phyloP scores from a whole-genome alignment of 1,284 basidiomycete species.

The Gomphus bonarii region DNA sequence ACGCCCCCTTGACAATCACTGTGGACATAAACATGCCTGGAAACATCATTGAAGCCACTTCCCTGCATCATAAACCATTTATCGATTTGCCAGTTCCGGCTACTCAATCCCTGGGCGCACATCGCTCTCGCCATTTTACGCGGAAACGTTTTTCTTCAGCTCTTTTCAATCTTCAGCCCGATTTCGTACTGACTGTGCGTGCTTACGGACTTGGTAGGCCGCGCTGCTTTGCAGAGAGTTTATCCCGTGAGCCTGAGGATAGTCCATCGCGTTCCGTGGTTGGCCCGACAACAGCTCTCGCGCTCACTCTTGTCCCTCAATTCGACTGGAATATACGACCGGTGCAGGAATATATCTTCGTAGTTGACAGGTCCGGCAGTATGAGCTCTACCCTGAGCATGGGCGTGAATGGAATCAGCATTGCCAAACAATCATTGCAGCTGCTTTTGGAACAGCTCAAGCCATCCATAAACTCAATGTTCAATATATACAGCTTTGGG shows the following conservation, averaged over 20 bases:
- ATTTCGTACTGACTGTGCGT: slow-evolving; percentile 37
- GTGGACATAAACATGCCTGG: slow-evolving; percentile 38
- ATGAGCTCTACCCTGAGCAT: slow-evolving; percentile 21
- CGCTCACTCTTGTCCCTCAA: slow-evolving; percentile 6
- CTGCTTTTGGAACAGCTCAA: slow-evolving; percentile 29
- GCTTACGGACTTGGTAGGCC: slow-evolving; percentile 37
- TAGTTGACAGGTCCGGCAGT: slow-evolving; percentile 37
- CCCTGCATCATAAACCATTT: slow-evolving; percentile 31
- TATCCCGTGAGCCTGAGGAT: neutral
- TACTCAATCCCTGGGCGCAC: neutral
- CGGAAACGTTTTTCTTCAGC: slow-evolving; percentile 1
- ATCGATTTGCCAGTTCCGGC: neutral
- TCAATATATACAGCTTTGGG: slow-evolving; percentile 47
- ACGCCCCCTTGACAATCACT: slow-evolving; percentile 30
- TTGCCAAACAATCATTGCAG: slow-evolving; percentile 29
- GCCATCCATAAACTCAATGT: slow-evolving; percentile 26
- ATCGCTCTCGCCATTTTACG: neutral
- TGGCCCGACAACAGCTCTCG: slow-evolving; percentile 3
- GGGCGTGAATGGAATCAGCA: slow-evolving; percentile 13
- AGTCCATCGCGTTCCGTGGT: neutral
- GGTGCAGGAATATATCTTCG: slow-evolving; percentile 36
- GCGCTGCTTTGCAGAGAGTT: slow-evolving; percentile 40
- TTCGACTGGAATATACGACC: neutral
- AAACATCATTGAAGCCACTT: slow-evolving; percentile 23
- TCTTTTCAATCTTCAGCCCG: slow-evolving; percentile 22